These are phyloP conservation scores for Salix exigua DNA, from an alignment of 345 rosid genomes.

Conservation along the genomic window DNA sequence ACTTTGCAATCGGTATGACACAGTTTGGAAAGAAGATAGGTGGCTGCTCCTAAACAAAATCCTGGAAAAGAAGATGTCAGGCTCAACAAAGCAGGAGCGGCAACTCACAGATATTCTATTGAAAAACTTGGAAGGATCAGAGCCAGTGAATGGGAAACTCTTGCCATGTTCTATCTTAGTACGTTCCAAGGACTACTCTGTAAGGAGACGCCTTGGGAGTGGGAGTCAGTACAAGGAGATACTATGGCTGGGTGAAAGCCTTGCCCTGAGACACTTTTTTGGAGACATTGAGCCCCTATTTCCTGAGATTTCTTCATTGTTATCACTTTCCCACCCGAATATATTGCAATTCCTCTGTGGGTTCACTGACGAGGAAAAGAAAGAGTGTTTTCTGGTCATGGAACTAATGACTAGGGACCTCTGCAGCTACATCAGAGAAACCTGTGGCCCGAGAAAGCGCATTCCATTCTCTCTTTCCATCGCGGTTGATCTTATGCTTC, in stretches of 20 bases:
- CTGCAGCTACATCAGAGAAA: conserved; percentile 20
- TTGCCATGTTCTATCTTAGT: conserved; percentile 17
- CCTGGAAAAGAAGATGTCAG: conserved; percentile 10
- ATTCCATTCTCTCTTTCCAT: conserved; percentile 24
- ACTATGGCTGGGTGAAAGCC: conserved; percentile 25
- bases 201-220: conserved; percentile 17
- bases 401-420: conserved; percentile 28
- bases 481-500: conserved; percentile 31
- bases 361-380: conserved; percentile 28
- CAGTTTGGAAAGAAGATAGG: conserved; percentile 30
- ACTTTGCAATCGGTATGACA: conserved; percentile 7
- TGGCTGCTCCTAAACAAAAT: conserved; percentile 27
- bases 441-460: conserved; percentile 24
- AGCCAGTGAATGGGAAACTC: conserved; percentile 2
- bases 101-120: conserved; percentile 13
- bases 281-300: conserved; percentile 13
- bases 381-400: conserved; percentile 26
- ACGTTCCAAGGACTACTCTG: conserved; percentile 21
- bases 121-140: conserved; percentile 15
- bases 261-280: conserved; percentile 23
- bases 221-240: conserved; percentile 28
- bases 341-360: conserved; percentile 14
- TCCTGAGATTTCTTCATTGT: conserved; percentile 23
- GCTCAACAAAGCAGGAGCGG: conserved; percentile 11
- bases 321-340: conserved; percentile 22